Percentiles rank a stretch among this genome's conserved stretches.
Conservation (phyloP, 208 protist genomes). For the Crithidia bombi region DNA sequence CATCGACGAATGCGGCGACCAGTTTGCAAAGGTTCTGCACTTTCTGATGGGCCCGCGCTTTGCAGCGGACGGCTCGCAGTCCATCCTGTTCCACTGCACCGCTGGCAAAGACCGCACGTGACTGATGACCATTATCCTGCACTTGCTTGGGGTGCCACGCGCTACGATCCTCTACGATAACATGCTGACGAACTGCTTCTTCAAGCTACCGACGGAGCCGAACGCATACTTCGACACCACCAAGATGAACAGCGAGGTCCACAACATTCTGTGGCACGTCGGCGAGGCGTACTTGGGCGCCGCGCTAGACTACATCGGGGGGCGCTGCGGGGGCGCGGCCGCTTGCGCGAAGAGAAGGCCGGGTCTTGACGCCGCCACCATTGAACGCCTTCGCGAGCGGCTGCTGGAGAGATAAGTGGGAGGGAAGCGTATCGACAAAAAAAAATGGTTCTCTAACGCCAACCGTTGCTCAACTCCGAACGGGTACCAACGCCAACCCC, state of each 20-base stretch:
- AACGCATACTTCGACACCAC: conserved; percentile 9
- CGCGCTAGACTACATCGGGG: conserved; percentile 25
- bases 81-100: conserved; percentile 60
- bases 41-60: conserved; percentile 33
- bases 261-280: conserved; percentile 36
- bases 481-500: too few relatives aligned
- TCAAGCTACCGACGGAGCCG: conserved; percentile 11
- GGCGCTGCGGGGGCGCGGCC: conserved; percentile 22
- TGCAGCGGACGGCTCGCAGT: conserved; percentile 6
- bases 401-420: not conserved
- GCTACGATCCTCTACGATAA: conserved; percentile 49
- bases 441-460: too few relatives aligned
- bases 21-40: conserved; percentile 15
- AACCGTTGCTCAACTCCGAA: too few relatives aligned
- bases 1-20: conserved; percentile 34
- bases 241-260: conserved; percentile 2
- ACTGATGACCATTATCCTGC: conserved; percentile 40
- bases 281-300: conserved; percentile 18
- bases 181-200: conserved; percentile 40
- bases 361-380: conserved; percentile 12
- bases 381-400: conserved; percentile 3
- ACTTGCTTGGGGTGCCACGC: conserved; percentile 33
- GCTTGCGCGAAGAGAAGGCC: conserved; percentile 28
- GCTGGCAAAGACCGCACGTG: conserved; percentile 67
- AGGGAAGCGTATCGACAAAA: not conserved